These are phyloP conservation scores for Drechslerella stenobrocha DNA, from an alignment of 2,329 filamentous ascomycete genomes.

Conservation along the genomic window DNA sequence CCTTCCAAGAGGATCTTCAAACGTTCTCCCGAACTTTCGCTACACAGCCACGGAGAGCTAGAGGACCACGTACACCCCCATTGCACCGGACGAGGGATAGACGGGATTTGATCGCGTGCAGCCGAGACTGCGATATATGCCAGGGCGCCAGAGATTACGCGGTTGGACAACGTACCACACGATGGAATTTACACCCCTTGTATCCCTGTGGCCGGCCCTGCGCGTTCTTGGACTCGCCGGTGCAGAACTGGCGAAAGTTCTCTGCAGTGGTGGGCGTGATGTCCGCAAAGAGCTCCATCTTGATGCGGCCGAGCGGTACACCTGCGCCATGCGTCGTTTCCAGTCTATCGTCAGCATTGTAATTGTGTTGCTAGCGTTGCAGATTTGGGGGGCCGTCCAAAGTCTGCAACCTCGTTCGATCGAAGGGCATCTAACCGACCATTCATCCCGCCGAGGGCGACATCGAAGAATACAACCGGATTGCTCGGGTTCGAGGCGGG, in stretches of 20 bases:
- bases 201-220: slow-evolving; percentile 83
- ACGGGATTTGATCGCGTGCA: no score
- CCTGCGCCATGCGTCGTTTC: slow-evolving; percentile 60
- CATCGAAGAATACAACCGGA: slow-evolving; percentile 70
- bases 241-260: slow-evolving; percentile 97
- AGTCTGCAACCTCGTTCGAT: neutral
- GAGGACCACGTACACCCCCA: neutral
- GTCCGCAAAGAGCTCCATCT: slow-evolving; percentile 86
- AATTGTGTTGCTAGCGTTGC: slow-evolving; percentile 39
- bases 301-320: slow-evolving; percentile 81
- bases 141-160: no score
- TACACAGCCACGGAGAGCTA: slow-evolving; percentile 13
- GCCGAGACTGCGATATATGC: no score
- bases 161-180: slow-evolving; percentile 68
- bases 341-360: neutral
- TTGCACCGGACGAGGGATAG: no score
- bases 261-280: slow-evolving; percentile 85
- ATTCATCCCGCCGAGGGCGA: slow-evolving; percentile 72
- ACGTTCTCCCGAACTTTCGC: slow-evolving; percentile 5
- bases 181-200: slow-evolving; percentile 91
- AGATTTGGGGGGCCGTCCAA: slow-evolving; percentile 6
- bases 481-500: slow-evolving; percentile 35
- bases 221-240: slow-evolving; percentile 81
- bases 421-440: slow-evolving; percentile 42
- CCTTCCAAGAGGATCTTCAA: neutral